Base-by-base conservation (phyloP, 352 stramenopile genomes). In the Phytophthora brassicae region DNA sequence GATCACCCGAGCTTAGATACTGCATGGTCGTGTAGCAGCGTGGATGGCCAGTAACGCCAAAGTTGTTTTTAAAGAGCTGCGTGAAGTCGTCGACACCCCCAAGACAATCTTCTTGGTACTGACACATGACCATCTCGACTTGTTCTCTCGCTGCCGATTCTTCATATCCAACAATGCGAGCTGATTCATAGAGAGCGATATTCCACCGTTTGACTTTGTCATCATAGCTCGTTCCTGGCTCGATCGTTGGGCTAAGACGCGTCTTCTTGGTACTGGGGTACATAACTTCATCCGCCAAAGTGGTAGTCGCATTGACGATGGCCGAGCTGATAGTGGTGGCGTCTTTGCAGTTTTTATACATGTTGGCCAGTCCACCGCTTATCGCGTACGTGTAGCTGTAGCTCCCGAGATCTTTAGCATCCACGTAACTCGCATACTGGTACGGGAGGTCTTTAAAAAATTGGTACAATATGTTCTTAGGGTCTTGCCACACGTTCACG, bases 311-410 rank as follows among this genome's bases (percentile, higher is more conserved):
- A 23, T 44, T 44, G 6, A 60, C 36, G 0, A 67, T 49, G 11
- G 16, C n/a, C 38, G 38, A 44, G 17, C n/a, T 39, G 33, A 79
- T 69, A 0, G 60, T 77, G 56, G 66, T 82, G 17, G 76, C 70
- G 0, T 28, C 23, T 26, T 68, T 65, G 60, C 81, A 90, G 41
- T 79, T 74, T 7, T 57, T 60, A 38, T 80, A 81, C 73, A 88
- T 77, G 53, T 72, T 81, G n/a, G 56, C 53, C 16, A 88, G 35
- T 6, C 57, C 66, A 2, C 77, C 76, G 9, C 62, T 77, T 46
- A 86, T 63, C 4, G 70, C 35, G 68, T 90, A 89, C 35, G 74
- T 71, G 74, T 88, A 90, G 60, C 70, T 89, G 67, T 89, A 81
- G 16, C 66, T 47, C 2, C 72, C 72, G 20, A 88, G 48, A 43